Evolutionary conservation across 495 filamentous ascomycete species (phyloP).

Genomic region (Hyaloscypha hepaticicola): DNA sequence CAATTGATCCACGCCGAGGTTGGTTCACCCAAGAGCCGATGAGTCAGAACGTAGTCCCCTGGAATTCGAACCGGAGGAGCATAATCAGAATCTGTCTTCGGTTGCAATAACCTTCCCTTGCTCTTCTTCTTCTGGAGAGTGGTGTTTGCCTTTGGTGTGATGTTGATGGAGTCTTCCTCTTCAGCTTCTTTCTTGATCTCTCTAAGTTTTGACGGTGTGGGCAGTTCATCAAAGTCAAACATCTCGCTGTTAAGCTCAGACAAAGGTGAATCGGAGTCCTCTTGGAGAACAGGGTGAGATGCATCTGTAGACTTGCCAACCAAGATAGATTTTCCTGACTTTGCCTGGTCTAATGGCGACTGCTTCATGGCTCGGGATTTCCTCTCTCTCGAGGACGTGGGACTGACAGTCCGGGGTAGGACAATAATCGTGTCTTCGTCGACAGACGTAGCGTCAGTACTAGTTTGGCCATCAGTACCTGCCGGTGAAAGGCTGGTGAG

Average conservation of each 20-base stretch:
- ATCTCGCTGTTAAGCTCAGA: conserved; percentile 22
- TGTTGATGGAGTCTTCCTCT: not conserved
- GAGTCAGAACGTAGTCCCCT: conserved; percentile 77
- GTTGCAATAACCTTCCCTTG: conserved; percentile 10
- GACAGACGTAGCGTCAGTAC: conserved; percentile 32
- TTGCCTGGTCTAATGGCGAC: conserved; percentile 11
- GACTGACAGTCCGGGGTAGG: conserved; percentile 5
- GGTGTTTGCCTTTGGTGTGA: not conserved
- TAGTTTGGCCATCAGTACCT: conserved; percentile 13
- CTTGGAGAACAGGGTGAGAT: conserved; percentile 23
- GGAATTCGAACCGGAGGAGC: conserved; percentile 52
- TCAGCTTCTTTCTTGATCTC: not conserved
- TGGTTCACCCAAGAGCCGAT: conserved; percentile 65
- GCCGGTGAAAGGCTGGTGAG: conserved; percentile 18
- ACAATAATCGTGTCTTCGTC: conserved; percentile 31
- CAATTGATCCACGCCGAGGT: conserved; percentile 85
- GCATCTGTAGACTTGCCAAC: conserved; percentile 17
- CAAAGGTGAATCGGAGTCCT: conserved; percentile 18
- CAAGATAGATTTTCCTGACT: conserved; percentile 16
- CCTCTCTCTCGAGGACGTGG: conserved; percentile 13
- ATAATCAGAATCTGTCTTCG: conserved; percentile 26
- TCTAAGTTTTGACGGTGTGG: not conserved
- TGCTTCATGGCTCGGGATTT: conserved; percentile 7
- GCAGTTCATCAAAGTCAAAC: conserved; percentile 4
- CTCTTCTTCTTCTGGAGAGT: conserved; percentile 8